These are phyloP conservation scores for Coemansia sp. DNA, from an alignment of 192 early-diverging fungal species.

Conservation along the genomic window DNA sequence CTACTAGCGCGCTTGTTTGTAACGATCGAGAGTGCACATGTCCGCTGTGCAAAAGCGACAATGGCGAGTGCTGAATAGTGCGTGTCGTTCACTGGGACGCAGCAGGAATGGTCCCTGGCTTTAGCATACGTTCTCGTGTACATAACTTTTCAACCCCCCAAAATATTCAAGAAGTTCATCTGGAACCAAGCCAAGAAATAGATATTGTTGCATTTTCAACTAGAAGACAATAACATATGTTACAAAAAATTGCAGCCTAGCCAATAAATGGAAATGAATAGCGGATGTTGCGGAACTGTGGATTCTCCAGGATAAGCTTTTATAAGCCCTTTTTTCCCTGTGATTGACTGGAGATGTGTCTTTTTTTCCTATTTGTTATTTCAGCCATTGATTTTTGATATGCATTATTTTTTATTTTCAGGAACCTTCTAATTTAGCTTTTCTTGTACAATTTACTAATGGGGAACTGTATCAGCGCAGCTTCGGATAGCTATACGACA, in stretches of 20 bases:
- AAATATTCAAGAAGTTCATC: too few relatives aligned
- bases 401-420: too few relatives aligned
- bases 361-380: not conserved
- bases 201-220: too few relatives aligned
- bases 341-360: not conserved
- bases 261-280: not conserved
- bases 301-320: not conserved
- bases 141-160: not conserved
- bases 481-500: not conserved
- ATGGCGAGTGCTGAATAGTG: constrained; percentile 10
- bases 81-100: not conserved
- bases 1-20: not conserved
- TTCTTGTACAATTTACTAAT: not conserved
- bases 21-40: constrained; percentile 38
- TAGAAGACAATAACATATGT: too few relatives aligned
- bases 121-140: not conserved
- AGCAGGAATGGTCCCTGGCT: not conserved
- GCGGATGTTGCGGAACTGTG: not conserved
- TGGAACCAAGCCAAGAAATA: too few relatives aligned
- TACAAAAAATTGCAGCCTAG: too few relatives aligned
- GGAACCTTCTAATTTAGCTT: not conserved
- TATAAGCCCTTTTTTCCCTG: not conserved
- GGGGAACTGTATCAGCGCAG: constrained; percentile 1
- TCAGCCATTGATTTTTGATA: too few relatives aligned
- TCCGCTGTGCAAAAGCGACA: constrained; percentile 28